Evolutionary conservation across 371 early-diverging fungal genomes (phyloP).

Genomic region (Mortierella sp.): DNA sequence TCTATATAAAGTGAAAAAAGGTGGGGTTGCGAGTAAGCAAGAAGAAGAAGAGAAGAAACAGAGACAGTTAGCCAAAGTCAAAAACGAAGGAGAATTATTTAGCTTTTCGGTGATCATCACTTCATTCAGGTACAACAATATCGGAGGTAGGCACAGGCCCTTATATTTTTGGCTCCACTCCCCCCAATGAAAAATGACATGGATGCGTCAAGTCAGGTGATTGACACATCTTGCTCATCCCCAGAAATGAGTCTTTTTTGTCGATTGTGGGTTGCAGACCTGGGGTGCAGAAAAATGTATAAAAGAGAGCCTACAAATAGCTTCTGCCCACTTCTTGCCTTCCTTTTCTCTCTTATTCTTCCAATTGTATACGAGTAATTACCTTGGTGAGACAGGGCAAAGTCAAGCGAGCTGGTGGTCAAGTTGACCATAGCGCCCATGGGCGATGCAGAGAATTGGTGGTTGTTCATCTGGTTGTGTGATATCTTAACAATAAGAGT

Average conservation of each 20-base stretch:
- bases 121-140: conserved; percentile 1
- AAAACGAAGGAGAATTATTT: neutral
- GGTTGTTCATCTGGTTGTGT: conserved; percentile 15
- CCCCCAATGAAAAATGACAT: conserved; percentile 3
- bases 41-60: neutral
- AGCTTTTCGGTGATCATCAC: neutral
- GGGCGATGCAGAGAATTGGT: conserved; percentile 9
- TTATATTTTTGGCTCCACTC: neutral
- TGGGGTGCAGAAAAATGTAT: neutral
- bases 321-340: neutral
- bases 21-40: neutral
- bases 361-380: neutral
- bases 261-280: neutral
- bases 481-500: neutral
- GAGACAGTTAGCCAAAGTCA: neutral
- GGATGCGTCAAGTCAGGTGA: conserved; percentile 29
- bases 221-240: conserved; percentile 21
- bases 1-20: conserved; percentile 8
- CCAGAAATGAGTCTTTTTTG: conserved; percentile 7
- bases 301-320: neutral
- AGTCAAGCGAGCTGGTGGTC: conserved; percentile 36
- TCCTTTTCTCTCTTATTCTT: neutral
- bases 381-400: conserved; percentile 26
- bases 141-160: too few relatives aligned
- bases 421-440: conserved; percentile 27